Base-by-base conservation (phyloP, 1,139 yeast species). In the Lodderomyces parapsilosis region DNA sequence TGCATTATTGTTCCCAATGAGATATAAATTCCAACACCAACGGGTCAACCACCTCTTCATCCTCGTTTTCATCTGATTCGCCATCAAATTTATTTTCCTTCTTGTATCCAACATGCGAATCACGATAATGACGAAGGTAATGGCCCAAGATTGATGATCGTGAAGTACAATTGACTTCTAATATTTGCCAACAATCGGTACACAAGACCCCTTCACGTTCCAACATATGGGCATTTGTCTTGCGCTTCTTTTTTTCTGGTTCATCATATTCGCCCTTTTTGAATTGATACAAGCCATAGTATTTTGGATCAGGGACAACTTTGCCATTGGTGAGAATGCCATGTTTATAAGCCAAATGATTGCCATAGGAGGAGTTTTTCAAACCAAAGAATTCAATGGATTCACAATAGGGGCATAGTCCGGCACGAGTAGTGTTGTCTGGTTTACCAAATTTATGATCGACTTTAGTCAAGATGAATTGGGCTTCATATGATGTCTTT, bases 281-380 rank as follows among this genome's bases (percentile, higher is more conserved):
- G 30, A 49, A 49, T 37, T 44, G 43, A 32, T 47, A 49, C 38
- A 36, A 35, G 1, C 50, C 53, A 33, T 43, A 45, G 34, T 31
- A 50, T 41, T 51, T 47, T 2, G 56, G 53, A 42, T 55, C 52
- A 10, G 60, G 60, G 4, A 55, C 53, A 19, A n/a, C n/a, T 39
- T 50, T 60, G 32, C 65, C 63, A 43, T 60, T 63, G 37, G 71
- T 62, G 40, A 57, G 63, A 6, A 66, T 55, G 1, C 71, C 71
- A 52, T 66, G 71, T 47, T 62, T 67, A 40, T 65, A 55, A 3
- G 68, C 62, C 47, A 66, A 50, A 47, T 66, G 71, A 3, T 67
- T 60, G 6, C 66, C 57, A 47, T 65, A 66, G 28, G 63, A 59
- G 1, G 66, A 60, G 49, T 64, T 65, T 47, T 66, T 65, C 47